Conservation (phyloP, 139 green algal species). For the Closterium sp. region DNA sequence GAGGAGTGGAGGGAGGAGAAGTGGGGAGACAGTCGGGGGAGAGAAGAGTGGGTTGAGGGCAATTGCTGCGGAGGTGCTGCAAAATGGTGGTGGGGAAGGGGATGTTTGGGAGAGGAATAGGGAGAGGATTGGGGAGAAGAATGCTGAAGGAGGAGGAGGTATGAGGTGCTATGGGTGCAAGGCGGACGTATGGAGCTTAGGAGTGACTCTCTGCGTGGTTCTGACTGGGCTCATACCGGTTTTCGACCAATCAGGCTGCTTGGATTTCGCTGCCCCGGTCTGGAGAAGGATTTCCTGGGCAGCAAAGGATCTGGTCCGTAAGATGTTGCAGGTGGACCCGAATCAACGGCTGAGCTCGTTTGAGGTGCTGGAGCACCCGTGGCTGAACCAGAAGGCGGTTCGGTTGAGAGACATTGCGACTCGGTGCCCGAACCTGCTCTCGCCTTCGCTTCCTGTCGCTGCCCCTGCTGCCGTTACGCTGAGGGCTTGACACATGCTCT, state of each 20-base stretch:
- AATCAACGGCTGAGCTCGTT: background rate
- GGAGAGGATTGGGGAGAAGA: background rate
- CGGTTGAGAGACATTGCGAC: background rate
- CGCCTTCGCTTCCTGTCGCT: background rate
- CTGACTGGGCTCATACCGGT: background rate
- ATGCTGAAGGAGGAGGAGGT: background rate
- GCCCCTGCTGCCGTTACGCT: background rate
- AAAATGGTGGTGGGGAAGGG: background rate
- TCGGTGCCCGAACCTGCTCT: background rate
- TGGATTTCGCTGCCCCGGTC: background rate
- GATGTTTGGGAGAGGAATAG: too few species aligned
- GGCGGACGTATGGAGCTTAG: background rate
- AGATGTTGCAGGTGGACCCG: background rate
- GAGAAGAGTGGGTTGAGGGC: background rate
- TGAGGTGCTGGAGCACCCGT: background rate
- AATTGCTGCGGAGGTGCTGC: too few species aligned
- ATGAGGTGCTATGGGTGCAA: background rate
- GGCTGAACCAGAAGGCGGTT: background rate
- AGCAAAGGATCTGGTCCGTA: background rate
- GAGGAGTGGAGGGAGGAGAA: background rate
- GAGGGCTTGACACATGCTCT: background rate
- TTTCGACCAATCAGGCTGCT: background rate
- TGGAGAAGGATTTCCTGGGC: background rate
- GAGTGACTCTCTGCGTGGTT: background rate
- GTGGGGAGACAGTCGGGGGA: background rate